Percentiles rank a stretch among this genome's conserved stretches.
Conservation (phyloP, 2,329 filamentous ascomycete genomes). For the Pestalotiopsis sp. region DNA sequence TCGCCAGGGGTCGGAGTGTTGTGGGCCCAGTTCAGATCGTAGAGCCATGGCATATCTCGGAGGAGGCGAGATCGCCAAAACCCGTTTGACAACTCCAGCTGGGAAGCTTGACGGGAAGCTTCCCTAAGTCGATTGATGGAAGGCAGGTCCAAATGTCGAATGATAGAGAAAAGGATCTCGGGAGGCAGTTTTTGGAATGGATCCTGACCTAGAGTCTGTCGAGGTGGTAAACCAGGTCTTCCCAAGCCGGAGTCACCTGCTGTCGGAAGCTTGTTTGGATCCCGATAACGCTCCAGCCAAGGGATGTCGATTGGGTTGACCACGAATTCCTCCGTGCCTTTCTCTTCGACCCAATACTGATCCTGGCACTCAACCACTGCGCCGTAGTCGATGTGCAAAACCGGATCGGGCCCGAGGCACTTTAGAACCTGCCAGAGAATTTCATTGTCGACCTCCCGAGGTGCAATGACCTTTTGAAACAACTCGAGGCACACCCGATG, state of each 20-base stretch:
- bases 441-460: background rate
- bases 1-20: no score
- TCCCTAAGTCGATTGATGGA: background rate
- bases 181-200: background rate
- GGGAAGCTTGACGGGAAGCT: background rate
- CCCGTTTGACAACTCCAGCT: background rate
- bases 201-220: background rate
- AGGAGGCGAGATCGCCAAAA: constrained; percentile 1
- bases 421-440: background rate
- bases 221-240: background rate
- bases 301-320: background rate
- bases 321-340: background rate
- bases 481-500: background rate
- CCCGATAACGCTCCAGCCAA: background rate
- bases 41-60: constrained; percentile 4
- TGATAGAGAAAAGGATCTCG: background rate
- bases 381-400: background rate
- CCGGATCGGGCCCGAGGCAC: background rate
- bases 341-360: background rate
- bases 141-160: background rate
- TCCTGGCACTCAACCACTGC: background rate
- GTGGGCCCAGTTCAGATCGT: background rate
- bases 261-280: background rate
- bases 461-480: background rate
- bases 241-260: background rate